Percentiles rank a stretch among this genome's conserved stretches.
Conservation (phyloP, 2,329 filamentous ascomycete species). For the Cladosporium sp. region DNA sequence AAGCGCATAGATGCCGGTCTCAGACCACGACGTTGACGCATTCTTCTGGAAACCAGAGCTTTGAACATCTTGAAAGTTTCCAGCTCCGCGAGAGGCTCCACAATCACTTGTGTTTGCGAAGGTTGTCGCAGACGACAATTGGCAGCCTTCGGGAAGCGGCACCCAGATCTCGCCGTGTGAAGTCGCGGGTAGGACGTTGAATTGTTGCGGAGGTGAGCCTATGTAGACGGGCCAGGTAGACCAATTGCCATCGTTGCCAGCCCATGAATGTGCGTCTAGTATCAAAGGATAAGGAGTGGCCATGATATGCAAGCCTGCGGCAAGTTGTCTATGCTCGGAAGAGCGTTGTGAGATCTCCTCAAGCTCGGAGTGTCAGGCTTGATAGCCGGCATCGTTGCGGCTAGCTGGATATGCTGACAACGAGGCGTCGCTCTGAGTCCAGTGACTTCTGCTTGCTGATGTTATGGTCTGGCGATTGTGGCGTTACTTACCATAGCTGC, state of each 20-base stretch:
- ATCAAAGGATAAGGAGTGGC: constrained; percentile 11
- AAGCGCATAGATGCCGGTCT: constrained; percentile 35
- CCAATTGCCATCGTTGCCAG: constrained; percentile 28
- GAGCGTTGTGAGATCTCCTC: not conserved
- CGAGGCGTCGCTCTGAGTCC: not conserved
- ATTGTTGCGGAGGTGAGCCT: constrained; percentile 23
- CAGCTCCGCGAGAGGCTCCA: constrained; percentile 18
- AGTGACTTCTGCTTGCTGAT: not conserved
- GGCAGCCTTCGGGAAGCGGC: constrained; percentile 36
- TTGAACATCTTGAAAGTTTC: constrained; percentile 45
- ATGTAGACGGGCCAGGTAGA: constrained; percentile 22
- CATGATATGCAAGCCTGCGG: not conserved
- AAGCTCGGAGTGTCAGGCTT: not conserved
- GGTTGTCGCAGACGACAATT: constrained; percentile 22
- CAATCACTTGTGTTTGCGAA: constrained; percentile 25
- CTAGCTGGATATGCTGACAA: not conserved
- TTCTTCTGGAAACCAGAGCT: constrained; percentile 28
- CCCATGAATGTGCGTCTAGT: constrained; percentile 18
- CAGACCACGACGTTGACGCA: constrained; percentile 35
- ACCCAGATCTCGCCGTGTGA: constrained; percentile 38
- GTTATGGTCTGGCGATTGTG: not conserved
- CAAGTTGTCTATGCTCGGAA: not conserved
- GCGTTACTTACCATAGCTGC: not conserved
- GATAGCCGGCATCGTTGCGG: not conserved
- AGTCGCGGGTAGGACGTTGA: constrained; percentile 26